phyloP scores from a whole-genome alignment of 345 rosid genomes.

The Hibiscus syriacus region DNA sequence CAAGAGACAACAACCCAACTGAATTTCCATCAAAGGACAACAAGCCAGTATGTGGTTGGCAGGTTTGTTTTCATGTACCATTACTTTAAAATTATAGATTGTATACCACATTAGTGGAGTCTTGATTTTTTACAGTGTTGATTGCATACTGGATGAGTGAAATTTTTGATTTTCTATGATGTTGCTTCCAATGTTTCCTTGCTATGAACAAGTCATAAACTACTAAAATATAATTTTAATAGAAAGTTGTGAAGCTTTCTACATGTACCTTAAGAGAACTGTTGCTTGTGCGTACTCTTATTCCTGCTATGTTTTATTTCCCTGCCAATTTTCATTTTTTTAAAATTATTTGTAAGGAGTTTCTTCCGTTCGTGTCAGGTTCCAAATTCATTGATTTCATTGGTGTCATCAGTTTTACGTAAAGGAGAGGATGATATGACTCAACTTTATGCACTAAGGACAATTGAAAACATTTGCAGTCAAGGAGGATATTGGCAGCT shows the following conservation, averaged over 20 bases:
- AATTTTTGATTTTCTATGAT: not conserved
- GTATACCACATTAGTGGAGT: not conserved
- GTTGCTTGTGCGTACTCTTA: conserved; percentile 1
- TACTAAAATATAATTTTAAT: not conserved
- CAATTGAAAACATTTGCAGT: too few relatives aligned
- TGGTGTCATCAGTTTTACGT: too few relatives aligned
- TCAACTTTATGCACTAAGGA: too few relatives aligned
- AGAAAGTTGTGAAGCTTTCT: not conserved
- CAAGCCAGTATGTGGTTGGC: conserved; percentile 67
- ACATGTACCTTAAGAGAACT: not conserved
- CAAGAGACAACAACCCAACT: conserved; percentile 43
- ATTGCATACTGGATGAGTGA: not conserved
- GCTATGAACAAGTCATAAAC: not conserved
- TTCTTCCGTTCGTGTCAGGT: too few relatives aligned
- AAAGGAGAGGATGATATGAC: too few relatives aligned
- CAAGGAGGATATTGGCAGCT: too few relatives aligned
- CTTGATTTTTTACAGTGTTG: too few relatives aligned
- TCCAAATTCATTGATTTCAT: too few relatives aligned
- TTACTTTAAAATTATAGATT: conserved; percentile 8
- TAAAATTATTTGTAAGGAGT: too few relatives aligned
- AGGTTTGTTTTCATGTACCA: conserved; percentile 18
- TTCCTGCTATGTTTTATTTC: conserved; percentile 3
- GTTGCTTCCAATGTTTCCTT: not conserved
- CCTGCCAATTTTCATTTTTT: conserved; percentile 11
- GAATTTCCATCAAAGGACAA: conserved; percentile 86